These are phyloP conservation scores for Aspergillus vadensis DNA, from an alignment of 2,329 filamentous ascomycete genomes.

Conservation along the genomic window DNA sequence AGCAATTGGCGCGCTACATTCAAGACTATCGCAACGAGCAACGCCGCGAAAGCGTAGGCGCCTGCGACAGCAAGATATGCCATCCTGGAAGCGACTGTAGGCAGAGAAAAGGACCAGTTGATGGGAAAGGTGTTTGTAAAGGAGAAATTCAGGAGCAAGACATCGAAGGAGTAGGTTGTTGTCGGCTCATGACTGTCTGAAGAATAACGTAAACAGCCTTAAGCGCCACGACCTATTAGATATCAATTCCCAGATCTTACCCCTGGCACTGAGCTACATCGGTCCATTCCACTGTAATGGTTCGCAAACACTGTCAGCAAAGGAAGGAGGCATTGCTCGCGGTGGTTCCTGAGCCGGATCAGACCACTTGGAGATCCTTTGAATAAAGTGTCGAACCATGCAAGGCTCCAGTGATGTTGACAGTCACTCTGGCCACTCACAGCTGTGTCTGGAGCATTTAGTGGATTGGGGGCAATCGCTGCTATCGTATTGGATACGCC, in stretches of 20 bases:
- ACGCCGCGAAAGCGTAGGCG: constrained; percentile 16
- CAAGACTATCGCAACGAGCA: constrained; percentile 12
- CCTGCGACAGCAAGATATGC: constrained; percentile 14
- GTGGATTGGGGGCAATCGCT: not conserved
- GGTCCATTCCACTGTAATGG: not conserved
- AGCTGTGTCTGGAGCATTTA: not conserved
- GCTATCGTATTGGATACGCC: constrained; percentile 9
- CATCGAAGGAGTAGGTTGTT: not conserved
- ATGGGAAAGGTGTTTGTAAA: not conserved
- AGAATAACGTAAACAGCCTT: not conserved
- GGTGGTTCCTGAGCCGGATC: constrained; percentile 2
- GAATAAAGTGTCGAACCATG: not conserved
- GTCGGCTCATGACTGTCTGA: not conserved
- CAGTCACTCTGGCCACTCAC: not conserved
- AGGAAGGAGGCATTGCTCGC: not conserved
- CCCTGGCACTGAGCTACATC: not conserved
- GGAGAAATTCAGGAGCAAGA: not conserved
- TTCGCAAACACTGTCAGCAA: not conserved
- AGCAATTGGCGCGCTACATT: constrained; percentile 24
- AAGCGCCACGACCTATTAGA: not conserved
- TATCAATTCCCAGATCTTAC: not conserved
- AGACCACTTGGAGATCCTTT: constrained; percentile 4
- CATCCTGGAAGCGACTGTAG: constrained; percentile 15
- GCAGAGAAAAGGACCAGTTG: not conserved
- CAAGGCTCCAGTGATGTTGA: not conserved